These are phyloP conservation scores for Hericium erinaceus DNA, from an alignment of 768 basidiomycete species.

Conservation along the genomic window DNA sequence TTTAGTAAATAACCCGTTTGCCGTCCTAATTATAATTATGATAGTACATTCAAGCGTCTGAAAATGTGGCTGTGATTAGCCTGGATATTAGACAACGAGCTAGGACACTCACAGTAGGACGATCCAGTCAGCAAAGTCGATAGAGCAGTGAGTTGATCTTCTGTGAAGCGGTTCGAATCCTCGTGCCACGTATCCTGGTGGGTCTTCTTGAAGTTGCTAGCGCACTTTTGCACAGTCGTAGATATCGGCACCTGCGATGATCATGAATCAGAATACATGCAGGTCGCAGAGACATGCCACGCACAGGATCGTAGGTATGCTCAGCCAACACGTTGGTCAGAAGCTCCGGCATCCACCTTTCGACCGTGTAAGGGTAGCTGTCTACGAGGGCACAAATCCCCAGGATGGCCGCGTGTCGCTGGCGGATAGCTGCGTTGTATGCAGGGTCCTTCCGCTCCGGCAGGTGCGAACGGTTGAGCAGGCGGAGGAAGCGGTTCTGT, in stretches of 20 bases:
- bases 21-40: too few species aligned
- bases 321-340: conserved; percentile 71
- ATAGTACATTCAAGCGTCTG: too few species aligned
- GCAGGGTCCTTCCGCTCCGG: conserved; percentile 52
- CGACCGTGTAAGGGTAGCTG: conserved; percentile 93
- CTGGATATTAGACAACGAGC: neutral
- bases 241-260: conserved; percentile 64
- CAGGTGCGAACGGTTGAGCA: conserved; percentile 57
- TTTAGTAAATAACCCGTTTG: too few species aligned
- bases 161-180: conserved; percentile 77
- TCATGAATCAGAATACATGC: conserved; percentile 2
- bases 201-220: conserved; percentile 71
- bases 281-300: conserved; percentile 11
- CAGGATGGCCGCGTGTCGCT: conserved; percentile 84
- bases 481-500: conserved; percentile 72
- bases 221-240: conserved; percentile 73
- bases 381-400: conserved; percentile 92
- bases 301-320: conserved; percentile 78
- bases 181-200: conserved; percentile 88
- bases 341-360: conserved; percentile 86
- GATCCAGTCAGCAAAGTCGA: conserved; percentile 82
- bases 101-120: conserved; percentile 54
- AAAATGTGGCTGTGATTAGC: too few species aligned
- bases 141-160: conserved; percentile 74
- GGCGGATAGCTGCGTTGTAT: conserved; percentile 65